Evolutionary conservation across 257 asterid genomes (phyloP), one percentile per base, ranked within the genome.

Genomic region (Penstemon eatonii): DNA sequence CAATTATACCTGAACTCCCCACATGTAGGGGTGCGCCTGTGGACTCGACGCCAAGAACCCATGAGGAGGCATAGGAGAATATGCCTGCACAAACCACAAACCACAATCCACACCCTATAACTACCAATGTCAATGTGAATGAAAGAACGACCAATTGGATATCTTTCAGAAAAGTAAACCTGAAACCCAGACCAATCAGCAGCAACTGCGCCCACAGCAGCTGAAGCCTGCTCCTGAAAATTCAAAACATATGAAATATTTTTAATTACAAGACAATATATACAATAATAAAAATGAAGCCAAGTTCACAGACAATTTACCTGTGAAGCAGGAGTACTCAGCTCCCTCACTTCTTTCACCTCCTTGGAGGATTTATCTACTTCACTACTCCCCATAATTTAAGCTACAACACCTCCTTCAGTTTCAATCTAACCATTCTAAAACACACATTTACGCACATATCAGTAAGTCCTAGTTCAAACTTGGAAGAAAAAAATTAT

Each of bases 121-220:
- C 57, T 58, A 60, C 43, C 60, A 66, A 60, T 37, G 44, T 38
- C 55, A 60, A 73, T 25, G 33, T 25, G 33, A 25, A 56, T 49
- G 63, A 45, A 44, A 69, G 66, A 59, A 71, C 45, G 47, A 66
- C 10, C 67, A 64, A 60, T 25, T 33, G 18, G 33, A 40, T 5
- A 71, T 67, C 50, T 64, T 49, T 25, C 33, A 25, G 33, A 25
- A 25, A 25, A 25, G 33, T 25, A 25, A 77, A 94, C 99, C 97
- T 94, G 99, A 82, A 84, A 94, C 65, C 91, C 96, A 51, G 96
- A 8, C 99, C 98, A 94, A 50, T 94, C 99, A 33, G 96, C 79
- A 76, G 85, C 78, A 76, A 74, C 87, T 38, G 33, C 33, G 2
- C 33, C 33, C 33, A 25, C 33, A 25, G 33, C 33, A 25, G 33